Percentiles rank a stretch among this genome's conserved stretches.
phyloP scores from a whole-genome alignment of 2,329 filamentous ascomycete species.

The Nemania sp. region DNA sequence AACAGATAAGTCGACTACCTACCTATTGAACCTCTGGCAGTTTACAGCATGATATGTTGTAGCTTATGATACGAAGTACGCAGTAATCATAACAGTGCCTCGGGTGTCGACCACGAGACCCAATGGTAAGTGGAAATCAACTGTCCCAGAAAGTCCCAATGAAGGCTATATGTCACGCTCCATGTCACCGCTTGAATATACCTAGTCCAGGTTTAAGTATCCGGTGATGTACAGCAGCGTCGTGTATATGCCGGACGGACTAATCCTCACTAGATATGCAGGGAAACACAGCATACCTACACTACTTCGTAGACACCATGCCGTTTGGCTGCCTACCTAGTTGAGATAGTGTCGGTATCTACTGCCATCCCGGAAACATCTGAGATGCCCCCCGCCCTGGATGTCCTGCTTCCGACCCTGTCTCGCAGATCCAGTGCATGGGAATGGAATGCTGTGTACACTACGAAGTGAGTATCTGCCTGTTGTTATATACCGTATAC shows the following conservation, averaged over 20 bases:
- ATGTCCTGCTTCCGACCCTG: constrained; percentile 16
- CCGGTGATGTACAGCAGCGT: too few relatives aligned
- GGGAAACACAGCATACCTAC: too few relatives aligned
- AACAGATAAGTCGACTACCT: too few relatives aligned
- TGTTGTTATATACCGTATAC: neutral
- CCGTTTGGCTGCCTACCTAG: neutral
- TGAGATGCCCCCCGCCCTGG: constrained; percentile 11
- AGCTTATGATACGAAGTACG: neutral
- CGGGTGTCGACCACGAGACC: neutral
- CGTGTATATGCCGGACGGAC: too few relatives aligned
- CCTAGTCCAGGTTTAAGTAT: too few relatives aligned
- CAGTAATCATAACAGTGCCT: neutral
- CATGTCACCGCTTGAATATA: neutral
- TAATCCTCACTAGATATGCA: too few relatives aligned
- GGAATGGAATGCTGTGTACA: neutral
- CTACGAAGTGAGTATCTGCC: too few relatives aligned
- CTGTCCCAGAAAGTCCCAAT: neutral
- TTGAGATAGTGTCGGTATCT: neutral
- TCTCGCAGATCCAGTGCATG: constrained; percentile 6
- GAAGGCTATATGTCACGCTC: neutral
- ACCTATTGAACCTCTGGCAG: too few relatives aligned
- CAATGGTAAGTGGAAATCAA: too few relatives aligned
- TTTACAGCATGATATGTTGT: too few relatives aligned
- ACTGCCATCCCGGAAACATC: neutral
- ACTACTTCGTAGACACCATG: neutral